These are phyloP conservation scores for Bipolaris bicolor DNA, from an alignment of 2,329 filamentous ascomycete genomes.

Conservation along the genomic window DNA sequence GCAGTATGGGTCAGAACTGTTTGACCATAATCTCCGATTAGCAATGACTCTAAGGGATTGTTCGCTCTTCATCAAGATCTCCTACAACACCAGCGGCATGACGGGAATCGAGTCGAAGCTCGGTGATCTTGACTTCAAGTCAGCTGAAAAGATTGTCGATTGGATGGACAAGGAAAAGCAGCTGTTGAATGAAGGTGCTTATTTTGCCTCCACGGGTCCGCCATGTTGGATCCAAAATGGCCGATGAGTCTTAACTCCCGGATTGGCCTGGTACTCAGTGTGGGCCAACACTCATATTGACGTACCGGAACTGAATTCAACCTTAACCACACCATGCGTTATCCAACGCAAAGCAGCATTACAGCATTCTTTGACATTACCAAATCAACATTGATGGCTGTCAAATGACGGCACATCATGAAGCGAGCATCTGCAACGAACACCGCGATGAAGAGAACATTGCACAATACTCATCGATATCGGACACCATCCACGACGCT, in stretches of 20 bases:
- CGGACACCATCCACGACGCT: not conserved
- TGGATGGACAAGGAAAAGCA: constrained; percentile 52
- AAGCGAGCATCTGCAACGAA: not conserved
- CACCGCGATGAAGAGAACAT: not conserved
- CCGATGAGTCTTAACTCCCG: not conserved
- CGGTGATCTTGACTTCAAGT: constrained; percentile 57
- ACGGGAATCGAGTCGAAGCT: constrained; percentile 49
- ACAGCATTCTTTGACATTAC: not conserved
- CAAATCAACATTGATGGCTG: not conserved
- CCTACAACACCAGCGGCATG: constrained; percentile 10
- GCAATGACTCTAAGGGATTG: constrained; percentile 59
- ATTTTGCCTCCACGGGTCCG: not conserved
- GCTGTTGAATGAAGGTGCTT: constrained; percentile 25
- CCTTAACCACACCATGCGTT: not conserved
- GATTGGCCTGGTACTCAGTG: not conserved
- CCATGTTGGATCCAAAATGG: constrained; percentile 9
- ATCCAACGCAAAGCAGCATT: not conserved
- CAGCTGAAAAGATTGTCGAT: constrained; percentile 47
- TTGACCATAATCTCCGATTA: constrained; percentile 31
- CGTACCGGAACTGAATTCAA: not conserved
- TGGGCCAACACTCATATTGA: not conserved
- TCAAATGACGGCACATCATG: not conserved
- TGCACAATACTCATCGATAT: not conserved
- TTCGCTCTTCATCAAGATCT: constrained; percentile 51
- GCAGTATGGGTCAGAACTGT: not conserved